These are phyloP conservation scores for Phlebiopsis gigantea DNA, from an alignment of 768 basidiomycete genomes.

Conservation along the genomic window DNA sequence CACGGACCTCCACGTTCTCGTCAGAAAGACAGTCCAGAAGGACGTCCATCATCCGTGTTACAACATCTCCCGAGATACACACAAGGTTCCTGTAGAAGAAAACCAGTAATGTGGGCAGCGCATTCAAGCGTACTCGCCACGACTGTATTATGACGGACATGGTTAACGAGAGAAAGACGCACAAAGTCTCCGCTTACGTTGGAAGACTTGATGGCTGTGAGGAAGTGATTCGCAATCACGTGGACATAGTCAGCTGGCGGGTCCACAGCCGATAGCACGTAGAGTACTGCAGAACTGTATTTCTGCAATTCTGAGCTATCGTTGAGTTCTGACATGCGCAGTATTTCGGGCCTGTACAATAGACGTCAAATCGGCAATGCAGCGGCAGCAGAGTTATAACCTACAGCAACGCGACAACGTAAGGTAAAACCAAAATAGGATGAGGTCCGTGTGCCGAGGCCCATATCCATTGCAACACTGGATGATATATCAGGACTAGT, in stretches of 20 bases:
- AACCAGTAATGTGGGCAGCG: constrained; percentile 81
- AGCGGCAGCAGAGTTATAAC: constrained; percentile 21
- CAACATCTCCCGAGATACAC: constrained; percentile 61
- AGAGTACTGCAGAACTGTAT: constrained; percentile 75
- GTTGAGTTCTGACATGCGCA: constrained; percentile 87
- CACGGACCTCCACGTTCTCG: constrained; percentile 89
- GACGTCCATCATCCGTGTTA: constrained; percentile 74
- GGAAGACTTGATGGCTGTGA: constrained; percentile 71
- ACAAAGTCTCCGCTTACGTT: constrained; percentile 40
- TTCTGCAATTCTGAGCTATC: constrained; percentile 79
- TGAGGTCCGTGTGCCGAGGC: constrained; percentile 68
- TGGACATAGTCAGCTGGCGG: constrained; percentile 63
- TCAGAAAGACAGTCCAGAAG: constrained; percentile 80
- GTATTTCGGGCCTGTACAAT: constrained; percentile 66
- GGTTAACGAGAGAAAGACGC: not conserved
- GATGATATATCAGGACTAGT: not conserved
- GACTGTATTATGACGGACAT: constrained; percentile 42
- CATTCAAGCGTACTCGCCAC: constrained; percentile 86
- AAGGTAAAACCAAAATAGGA: constrained; percentile 73
- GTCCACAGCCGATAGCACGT: constrained; percentile 78
- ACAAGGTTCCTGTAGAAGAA: constrained; percentile 90
- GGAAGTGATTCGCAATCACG: constrained; percentile 54
- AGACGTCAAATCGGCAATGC: constrained; percentile 5
- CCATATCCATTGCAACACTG: constrained; percentile 83
- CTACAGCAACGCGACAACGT: constrained; percentile 71